A percentile compares a stretch with the other conserved stretches of the same genome.
Conservation (phyloP, 352 stramenopile species). For the Blastocystis sp. region DNA sequence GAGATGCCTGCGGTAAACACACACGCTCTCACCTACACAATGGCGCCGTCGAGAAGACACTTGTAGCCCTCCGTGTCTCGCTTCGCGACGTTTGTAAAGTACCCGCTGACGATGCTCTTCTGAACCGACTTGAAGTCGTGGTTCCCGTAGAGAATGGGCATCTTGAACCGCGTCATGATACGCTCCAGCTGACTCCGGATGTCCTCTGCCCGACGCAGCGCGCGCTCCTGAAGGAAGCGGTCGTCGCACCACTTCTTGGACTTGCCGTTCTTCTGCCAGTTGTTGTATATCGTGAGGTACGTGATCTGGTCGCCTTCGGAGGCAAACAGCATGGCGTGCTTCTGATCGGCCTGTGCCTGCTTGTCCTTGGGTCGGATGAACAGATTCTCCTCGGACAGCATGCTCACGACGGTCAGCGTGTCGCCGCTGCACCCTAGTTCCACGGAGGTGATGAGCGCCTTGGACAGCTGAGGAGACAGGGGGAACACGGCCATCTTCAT, state of each 20-base stretch:
- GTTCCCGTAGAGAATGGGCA: background rate
- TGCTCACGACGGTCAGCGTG: slow-evolving; percentile 93
- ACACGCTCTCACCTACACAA: slow-evolving; percentile 81
- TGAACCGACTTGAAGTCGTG: slow-evolving; percentile 85
- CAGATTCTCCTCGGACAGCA: slow-evolving; percentile 93
- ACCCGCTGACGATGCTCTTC: slow-evolving; percentile 89
- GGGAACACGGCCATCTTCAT: slow-evolving; percentile 99
- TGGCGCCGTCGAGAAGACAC: slow-evolving; percentile 91
- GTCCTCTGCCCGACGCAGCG: slow-evolving; percentile 88
- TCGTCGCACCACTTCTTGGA: slow-evolving; percentile 98
- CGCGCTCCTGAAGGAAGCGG: slow-evolving; percentile 92
- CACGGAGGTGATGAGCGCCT: slow-evolving; percentile 92
- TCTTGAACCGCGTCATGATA: slow-evolving; percentile 77
- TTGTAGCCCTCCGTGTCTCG: slow-evolving; percentile 95
- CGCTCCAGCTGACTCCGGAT: slow-evolving; percentile 95
- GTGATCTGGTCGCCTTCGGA: slow-evolving; percentile 95
- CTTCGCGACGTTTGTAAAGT: slow-evolving; percentile 97
- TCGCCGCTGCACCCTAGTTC: slow-evolving; percentile 93
- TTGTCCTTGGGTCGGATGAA: slow-evolving; percentile 98
- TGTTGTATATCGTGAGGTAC: slow-evolving; percentile 90
- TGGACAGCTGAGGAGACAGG: slow-evolving; percentile 92
- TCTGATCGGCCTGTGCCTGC: slow-evolving; percentile 93
- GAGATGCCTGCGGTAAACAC: background rate
- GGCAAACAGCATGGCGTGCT: slow-evolving; percentile 96
- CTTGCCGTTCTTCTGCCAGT: slow-evolving; percentile 90